These are phyloP conservation scores for Ascocoryne sarcoides DNA, from an alignment of 2,329 filamentous ascomycete genomes.

Conservation along the genomic window DNA sequence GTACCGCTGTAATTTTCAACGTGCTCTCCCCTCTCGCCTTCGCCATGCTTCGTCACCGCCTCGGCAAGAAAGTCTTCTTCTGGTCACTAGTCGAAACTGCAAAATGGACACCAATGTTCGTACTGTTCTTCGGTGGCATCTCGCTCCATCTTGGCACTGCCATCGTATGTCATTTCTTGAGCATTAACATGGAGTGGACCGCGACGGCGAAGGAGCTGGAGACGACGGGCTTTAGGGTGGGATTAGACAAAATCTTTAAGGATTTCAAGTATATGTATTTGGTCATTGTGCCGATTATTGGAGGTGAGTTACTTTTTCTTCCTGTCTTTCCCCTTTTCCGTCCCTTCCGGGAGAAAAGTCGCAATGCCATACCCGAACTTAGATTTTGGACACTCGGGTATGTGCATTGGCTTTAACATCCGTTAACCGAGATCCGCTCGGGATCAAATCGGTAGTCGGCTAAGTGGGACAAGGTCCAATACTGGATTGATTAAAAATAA, in stretches of 20 bases:
- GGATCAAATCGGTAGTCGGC: too few relatives aligned
- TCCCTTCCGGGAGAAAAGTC: too few relatives aligned
- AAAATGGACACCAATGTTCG: slow-evolving; percentile 38
- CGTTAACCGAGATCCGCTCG: too few relatives aligned
- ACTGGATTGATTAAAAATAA: too few relatives aligned
- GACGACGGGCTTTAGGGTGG: slow-evolving; percentile 46
- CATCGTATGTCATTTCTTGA: slow-evolving; percentile 33
- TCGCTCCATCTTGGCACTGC: slow-evolving; percentile 34
- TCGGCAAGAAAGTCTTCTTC: slow-evolving; percentile 10
- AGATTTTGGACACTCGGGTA: neutral
- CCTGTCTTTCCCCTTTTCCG: neutral
- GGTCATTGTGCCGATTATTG: slow-evolving; percentile 15
- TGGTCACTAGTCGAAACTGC: slow-evolving; percentile 44
- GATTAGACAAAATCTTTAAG: slow-evolving; percentile 45
- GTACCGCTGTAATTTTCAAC: slow-evolving; percentile 56
- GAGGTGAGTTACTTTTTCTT: slow-evolving; percentile 3
- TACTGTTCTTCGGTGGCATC: slow-evolving; percentile 35
- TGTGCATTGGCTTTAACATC: too few relatives aligned
- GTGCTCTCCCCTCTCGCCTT: slow-evolving; percentile 20
- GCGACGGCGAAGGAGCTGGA: slow-evolving; percentile 50
- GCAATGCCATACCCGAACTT: too few relatives aligned
- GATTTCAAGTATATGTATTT: slow-evolving; percentile 45
- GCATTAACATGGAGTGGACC: slow-evolving; percentile 40
- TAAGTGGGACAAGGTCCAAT: too few relatives aligned
- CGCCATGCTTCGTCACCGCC: slow-evolving; percentile 13